Evolutionary conservation across 202 grass and related monocot species (phyloP).

Genomic region (Eragrostis tef): DNA sequence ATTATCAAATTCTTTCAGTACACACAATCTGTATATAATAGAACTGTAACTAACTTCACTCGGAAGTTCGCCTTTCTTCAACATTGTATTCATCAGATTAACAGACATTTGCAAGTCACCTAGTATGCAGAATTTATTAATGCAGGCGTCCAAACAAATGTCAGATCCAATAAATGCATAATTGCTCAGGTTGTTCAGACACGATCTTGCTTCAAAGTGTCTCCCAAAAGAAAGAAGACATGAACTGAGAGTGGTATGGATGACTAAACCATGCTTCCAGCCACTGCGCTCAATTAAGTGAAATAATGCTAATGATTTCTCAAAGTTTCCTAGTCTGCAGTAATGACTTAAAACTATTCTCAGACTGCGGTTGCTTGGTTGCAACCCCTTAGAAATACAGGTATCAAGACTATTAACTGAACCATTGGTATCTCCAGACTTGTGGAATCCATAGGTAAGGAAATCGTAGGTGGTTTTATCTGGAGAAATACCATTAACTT

Average conservation of each 20-base stretch:
- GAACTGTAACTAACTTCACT: conserved; percentile 71
- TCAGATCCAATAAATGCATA: conserved; percentile 38
- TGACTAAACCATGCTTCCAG: conserved; percentile 73
- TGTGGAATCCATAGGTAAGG: conserved; percentile 79
- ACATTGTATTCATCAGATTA: conserved; percentile 70
- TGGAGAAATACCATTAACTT: conserved; percentile 49
- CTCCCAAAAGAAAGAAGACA: conserved; percentile 62
- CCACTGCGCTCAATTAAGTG: conserved; percentile 57
- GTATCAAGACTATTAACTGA: conserved; percentile 69
- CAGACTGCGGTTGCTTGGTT: conserved; percentile 77
- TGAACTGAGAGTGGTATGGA: conserved; percentile 54
- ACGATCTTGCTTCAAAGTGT: conserved; percentile 66
- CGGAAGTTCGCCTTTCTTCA: conserved; percentile 69
- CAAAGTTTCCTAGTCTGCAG: conserved; percentile 59
- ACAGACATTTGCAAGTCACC: conserved; percentile 65
- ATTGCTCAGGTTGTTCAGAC: conserved; percentile 59
- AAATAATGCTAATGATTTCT: conserved; percentile 75
- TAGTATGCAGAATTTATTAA: conserved; percentile 65
- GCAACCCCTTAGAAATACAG: conserved; percentile 66
- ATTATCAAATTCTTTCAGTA: conserved; percentile 60
- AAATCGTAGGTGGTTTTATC: conserved; percentile 88
- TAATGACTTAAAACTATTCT: conserved; percentile 78
- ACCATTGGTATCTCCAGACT: conserved; percentile 58
- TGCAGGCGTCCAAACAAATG: conserved; percentile 56
- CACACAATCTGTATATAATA: conserved; percentile 57